Base-by-base conservation (phyloP, 139 green algal species). In the Chlamydomonas schloesseri region DNA sequence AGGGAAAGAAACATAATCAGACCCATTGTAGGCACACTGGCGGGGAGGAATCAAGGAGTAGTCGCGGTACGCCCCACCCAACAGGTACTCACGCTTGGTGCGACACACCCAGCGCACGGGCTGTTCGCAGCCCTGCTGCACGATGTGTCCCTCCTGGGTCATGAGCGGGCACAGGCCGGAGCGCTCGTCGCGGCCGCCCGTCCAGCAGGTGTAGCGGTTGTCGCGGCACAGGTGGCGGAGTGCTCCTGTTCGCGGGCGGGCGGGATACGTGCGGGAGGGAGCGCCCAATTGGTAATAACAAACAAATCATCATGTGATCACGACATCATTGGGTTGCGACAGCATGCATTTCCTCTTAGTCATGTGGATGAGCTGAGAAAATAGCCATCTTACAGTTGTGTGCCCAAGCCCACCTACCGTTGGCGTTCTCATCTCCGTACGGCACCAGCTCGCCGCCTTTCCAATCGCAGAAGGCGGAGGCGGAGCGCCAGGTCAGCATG, bases 121-220 rank as follows among this genome's bases (percentile, higher is more conserved):
- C 77, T 83, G 77, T 37, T 73, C 77, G 37, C 77, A 83, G n/a
- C 42, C 77, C 58, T 83, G 77, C 36, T 72, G 46, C 42, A 47
- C 60, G 8, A 73, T 62, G 20, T 21, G 28, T 1, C 77, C 77
- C 9, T 50, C 36, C 15, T 62, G 36, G 10, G 20, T 42, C 42
- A 83, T 73, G 0, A 83, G 77, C 15, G 77, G 62, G n/a, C 77
- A 83, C 11, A 60, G 18, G 57, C 21, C 23, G 37, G 62, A 62
- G 29, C 20, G 6, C 33, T 47, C 36, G 3, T 28, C n/a, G 14
- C 42, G 28, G 3, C 71, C 34, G 31, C 57, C 53, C 28, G 62
- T 15, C 78, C 78, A 84, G 65, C 78, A 76, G 15, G 78, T 84
- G 64, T 33, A 84, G 3, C 4, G 26, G 62, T 75, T 67, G 65